Evolutionary conservation across 2,329 filamentous ascomycete genomes (phyloP).

Genomic region (Alternaria viburni): DNA sequence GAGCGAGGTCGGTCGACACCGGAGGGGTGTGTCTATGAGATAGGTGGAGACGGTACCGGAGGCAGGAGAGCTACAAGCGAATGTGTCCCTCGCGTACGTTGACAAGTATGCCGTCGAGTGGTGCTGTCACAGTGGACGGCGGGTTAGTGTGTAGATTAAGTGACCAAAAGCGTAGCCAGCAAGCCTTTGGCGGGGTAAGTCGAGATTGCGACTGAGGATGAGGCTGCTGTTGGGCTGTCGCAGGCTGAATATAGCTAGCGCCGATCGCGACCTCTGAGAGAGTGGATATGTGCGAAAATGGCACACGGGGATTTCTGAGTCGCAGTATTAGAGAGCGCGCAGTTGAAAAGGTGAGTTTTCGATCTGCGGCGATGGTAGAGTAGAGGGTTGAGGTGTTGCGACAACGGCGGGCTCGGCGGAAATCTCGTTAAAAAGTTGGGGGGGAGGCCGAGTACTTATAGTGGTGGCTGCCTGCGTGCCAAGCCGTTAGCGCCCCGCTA

Average conservation of each 20-base stretch:
- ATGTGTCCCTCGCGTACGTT: slow-evolving; percentile 84
- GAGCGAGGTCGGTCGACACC: slow-evolving; percentile 44
- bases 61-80: slow-evolving; percentile 95
- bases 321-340: slow-evolving; percentile 42
- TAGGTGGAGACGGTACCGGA: slow-evolving; percentile 56
- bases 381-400: slow-evolving; percentile 32
- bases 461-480: slow-evolving; percentile 16
- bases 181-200: slow-evolving; percentile 47
- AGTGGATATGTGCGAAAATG: slow-evolving; percentile 37
- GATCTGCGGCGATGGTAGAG: slow-evolving; percentile 35
- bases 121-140: slow-evolving; percentile 34
- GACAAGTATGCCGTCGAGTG: slow-evolving; percentile 44
- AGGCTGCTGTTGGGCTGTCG: slow-evolving; percentile 39
- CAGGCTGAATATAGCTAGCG: slow-evolving; percentile 39
- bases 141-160: slow-evolving; percentile 33
- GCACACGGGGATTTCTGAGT: slow-evolving; percentile 28
- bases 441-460: slow-evolving; percentile 34
- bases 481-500: slow-evolving; percentile 17
- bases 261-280: slow-evolving; percentile 40
- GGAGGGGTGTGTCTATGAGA: slow-evolving; percentile 22
- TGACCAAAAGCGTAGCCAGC: slow-evolving; percentile 52
- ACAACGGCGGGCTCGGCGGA: slow-evolving; percentile 37
- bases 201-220: slow-evolving; percentile 29
- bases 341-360: slow-evolving; percentile 33
- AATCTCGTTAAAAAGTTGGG: slow-evolving; percentile 35